Evolutionary conservation across 768 basidiomycete genomes (phyloP).

Genomic region (Gloeopeniophorella convolvens): DNA sequence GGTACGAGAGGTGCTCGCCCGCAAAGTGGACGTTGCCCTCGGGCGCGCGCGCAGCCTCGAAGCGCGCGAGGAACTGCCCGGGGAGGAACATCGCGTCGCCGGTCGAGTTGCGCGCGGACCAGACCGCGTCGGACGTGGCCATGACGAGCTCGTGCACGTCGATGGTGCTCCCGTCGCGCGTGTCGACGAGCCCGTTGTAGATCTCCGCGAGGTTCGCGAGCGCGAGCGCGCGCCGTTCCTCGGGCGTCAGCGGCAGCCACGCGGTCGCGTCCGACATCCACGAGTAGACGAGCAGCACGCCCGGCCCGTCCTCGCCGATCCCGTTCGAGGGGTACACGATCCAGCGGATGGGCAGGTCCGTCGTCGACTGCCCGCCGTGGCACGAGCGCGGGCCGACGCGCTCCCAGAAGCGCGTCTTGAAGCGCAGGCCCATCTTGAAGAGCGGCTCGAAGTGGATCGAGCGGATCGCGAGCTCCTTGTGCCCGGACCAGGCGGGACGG

Average conservation of each 20-base stretch:
- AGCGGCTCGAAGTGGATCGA: slow-evolving; percentile 24
- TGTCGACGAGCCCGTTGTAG: slow-evolving; percentile 17
- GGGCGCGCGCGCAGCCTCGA: slow-evolving; percentile 20
- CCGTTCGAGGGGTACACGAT: slow-evolving; percentile 19
- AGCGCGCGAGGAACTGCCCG: slow-evolving; percentile 23
- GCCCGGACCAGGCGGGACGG: slow-evolving; percentile 19
- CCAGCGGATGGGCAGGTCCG: slow-evolving; percentile 20
- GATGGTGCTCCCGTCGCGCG: slow-evolving; percentile 8
- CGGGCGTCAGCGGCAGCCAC: slow-evolving; percentile 21
- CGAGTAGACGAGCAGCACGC: slow-evolving; percentile 25
- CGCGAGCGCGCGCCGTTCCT: slow-evolving; percentile 19
- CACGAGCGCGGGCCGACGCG: slow-evolving; percentile 2
- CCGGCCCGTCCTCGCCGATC: slow-evolving; percentile 22
- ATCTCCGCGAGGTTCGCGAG: slow-evolving; percentile 22
- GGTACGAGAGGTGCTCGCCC: slow-evolving; percentile 26
- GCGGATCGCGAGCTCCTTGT: slow-evolving; percentile 23
- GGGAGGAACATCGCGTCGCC: slow-evolving; percentile 30
- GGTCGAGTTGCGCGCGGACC: slow-evolving; percentile 23
- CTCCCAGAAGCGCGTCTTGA: slow-evolving; percentile 23
- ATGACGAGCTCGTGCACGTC: slow-evolving; percentile 24
- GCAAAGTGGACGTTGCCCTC: slow-evolving; percentile 26
- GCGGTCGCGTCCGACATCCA: slow-evolving; percentile 24
- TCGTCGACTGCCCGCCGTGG: slow-evolving; percentile 19
- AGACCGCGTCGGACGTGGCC: slow-evolving; percentile 21
- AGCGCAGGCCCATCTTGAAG: slow-evolving; percentile 23